Percentiles rank a stretch among this genome's conserved stretches.
phyloP scores from a whole-genome alignment of 1,284 basidiomycete species.

The Garcileccinum viscosum region DNA sequence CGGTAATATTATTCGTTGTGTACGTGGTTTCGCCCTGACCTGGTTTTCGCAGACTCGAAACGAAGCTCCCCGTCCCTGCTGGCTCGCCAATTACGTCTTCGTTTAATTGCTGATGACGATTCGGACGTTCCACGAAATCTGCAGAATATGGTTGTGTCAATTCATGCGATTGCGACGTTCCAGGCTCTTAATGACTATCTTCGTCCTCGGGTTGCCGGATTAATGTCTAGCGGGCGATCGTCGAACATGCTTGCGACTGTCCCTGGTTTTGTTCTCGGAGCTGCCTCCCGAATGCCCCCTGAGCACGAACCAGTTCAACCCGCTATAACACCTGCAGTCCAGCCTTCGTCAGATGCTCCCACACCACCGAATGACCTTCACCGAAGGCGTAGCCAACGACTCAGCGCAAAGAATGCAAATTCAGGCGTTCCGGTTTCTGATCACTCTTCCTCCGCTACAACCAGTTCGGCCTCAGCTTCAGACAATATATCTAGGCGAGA shows the following conservation, averaged over 20 bases:
- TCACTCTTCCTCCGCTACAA: conserved; percentile 30
- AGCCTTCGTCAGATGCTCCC: conserved; percentile 35
- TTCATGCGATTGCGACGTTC: conserved; percentile 96
- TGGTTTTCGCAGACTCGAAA: conserved; percentile 67
- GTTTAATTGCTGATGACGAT: conserved; percentile 86
- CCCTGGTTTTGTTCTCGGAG: conserved; percentile 65
- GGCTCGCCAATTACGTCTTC: conserved; percentile 86
- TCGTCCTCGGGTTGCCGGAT: conserved; percentile 85
- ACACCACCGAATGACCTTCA: conserved; percentile 46
- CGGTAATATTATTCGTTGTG: conserved; percentile 48
- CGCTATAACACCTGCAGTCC: conserved; percentile 36
- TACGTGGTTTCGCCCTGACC: conserved; percentile 10
- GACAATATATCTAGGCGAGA: conserved; percentile 39
- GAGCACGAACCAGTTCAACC: conserved; percentile 31
- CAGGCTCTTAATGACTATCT: conserved; percentile 95
- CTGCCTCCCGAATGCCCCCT: conserved; percentile 29
- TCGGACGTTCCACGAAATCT: conserved; percentile 85
- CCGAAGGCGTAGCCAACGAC: conserved; percentile 81
- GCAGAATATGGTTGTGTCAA: conserved; percentile 91
- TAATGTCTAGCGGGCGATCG: conserved; percentile 69
- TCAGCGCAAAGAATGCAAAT: conserved; percentile 71
- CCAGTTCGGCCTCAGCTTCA: conserved; percentile 22
- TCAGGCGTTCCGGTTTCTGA: conserved; percentile 33
- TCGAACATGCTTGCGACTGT: conserved; percentile 89
- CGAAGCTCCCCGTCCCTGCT: conserved; percentile 85